Evolutionary conservation across 2,329 filamentous ascomycete species (phyloP).

Genomic region (Penicillium sp.): DNA sequence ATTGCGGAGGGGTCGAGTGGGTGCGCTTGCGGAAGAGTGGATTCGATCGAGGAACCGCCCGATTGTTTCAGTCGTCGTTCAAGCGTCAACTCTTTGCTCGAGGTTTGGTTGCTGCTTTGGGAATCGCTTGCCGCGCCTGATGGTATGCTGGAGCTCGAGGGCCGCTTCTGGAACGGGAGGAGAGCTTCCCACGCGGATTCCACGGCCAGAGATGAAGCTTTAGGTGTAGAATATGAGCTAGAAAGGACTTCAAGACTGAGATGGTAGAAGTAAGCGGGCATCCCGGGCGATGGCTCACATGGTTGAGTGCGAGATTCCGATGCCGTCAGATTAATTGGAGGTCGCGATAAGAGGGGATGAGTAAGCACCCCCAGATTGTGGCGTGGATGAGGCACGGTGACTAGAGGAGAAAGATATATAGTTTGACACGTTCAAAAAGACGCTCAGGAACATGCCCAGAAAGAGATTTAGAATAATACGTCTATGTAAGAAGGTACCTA

Average conservation of each 20-base stretch:
- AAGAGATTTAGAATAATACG: no score
- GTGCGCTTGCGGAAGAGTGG: not conserved
- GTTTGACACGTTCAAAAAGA: no score
- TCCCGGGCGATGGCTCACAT: conserved; percentile 41
- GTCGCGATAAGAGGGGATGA: not conserved
- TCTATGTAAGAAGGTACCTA: no score
- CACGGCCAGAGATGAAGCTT: conserved; percentile 27
- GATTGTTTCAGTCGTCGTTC: conserved; percentile 4
- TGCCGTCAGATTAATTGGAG: not conserved
- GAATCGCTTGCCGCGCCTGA: conserved; percentile 2
- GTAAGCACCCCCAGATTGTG: not conserved
- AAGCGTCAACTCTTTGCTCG: conserved; percentile 2
- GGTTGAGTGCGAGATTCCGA: conserved; percentile 9
- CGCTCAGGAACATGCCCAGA: no score
- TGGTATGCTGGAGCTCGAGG: conserved; percentile 14
- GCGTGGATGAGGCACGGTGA: not conserved
- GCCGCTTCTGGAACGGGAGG: conserved; percentile 35
- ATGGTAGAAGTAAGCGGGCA: conserved; percentile 65
- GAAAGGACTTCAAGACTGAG: conserved; percentile 58
- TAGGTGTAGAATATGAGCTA: conserved; percentile 1
- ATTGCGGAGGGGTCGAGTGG: conserved; percentile 7
- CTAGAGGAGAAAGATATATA: no score
- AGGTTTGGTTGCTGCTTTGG: not conserved
- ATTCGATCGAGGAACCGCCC: no score
- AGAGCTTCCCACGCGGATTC: conserved; percentile 39